Conservation (phyloP, 1,284 basidiomycete species). For the Irpex rosettiformis region DNA sequence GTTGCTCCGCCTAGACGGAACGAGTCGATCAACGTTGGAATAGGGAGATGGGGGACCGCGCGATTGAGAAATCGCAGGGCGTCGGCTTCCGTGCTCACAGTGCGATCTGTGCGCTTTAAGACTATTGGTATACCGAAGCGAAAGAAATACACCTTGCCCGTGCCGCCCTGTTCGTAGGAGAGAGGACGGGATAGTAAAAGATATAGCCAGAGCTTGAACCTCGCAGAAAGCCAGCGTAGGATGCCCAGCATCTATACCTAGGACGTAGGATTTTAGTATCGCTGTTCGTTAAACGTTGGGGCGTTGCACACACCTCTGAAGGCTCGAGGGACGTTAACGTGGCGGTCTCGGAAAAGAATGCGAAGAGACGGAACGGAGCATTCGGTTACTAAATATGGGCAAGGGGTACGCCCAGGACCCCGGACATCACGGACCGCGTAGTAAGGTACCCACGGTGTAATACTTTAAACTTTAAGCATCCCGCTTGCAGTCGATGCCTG, state of each 20-base stretch:
- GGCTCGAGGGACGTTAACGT: background rate
- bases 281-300: background rate
- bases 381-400: background rate
- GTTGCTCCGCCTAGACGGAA: constrained; percentile 15
- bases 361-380: background rate
- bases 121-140: constrained; percentile 21
- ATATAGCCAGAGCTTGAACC: background rate
- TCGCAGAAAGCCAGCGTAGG: background rate
- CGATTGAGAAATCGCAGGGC: constrained; percentile 19
- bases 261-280: background rate
- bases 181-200: background rate
- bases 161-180: background rate
- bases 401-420: background rate
- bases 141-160: constrained; percentile 9
- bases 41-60: constrained; percentile 18
- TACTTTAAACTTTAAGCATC: background rate
- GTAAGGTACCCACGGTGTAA: no score
- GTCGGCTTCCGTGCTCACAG: constrained; percentile 20
- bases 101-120: constrained; percentile 16
- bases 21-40: constrained; percentile 18
- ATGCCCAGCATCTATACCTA: background rate
- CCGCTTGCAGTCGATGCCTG: background rate
- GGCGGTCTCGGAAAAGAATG: background rate
- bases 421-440: background rate
- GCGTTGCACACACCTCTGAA: background rate